A percentile compares a stretch with the other conserved stretches of the same genome.
Evolutionary conservation across 495 filamentous ascomycete genomes (phyloP).

Genomic region (Aspergillus mulundensis): DNA sequence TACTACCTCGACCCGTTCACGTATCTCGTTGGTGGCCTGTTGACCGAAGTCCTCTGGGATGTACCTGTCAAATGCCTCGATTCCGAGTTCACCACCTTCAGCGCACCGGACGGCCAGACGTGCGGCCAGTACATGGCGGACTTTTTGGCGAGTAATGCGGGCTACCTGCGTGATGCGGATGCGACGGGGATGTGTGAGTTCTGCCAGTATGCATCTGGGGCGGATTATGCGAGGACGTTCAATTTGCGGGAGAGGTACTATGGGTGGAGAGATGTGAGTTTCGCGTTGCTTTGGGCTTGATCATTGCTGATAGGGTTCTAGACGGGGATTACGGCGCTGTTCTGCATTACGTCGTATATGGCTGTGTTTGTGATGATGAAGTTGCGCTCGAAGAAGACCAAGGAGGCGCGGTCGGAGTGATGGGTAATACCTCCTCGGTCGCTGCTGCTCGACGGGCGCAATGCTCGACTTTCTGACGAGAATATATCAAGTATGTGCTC

Average conservation of each 20-base stretch:
- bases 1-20: conserved; percentile 56
- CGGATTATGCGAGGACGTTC: conserved; percentile 39
- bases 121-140: conserved; percentile 64
- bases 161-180: conserved; percentile 54
- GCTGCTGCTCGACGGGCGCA: too few species aligned
- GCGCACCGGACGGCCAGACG: conserved; percentile 54
- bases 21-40: conserved; percentile 48
- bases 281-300: background rate
- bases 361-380: conserved; percentile 44
- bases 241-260: conserved; percentile 39
- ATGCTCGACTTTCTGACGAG: too few species aligned
- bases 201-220: conserved; percentile 48
- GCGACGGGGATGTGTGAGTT: conserved; percentile 54
- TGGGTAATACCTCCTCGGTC: too few species aligned
- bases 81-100: conserved; percentile 58
- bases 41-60: conserved; percentile 40
- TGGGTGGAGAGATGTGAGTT: conserved; percentile 42
- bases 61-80: conserved; percentile 52
- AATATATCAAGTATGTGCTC: too few species aligned
- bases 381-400: conserved; percentile 42
- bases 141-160: conserved; percentile 49
- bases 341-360: conserved; percentile 38
- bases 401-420: conserved; percentile 29
- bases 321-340: conserved; percentile 41
- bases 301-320: conserved; percentile 16